These are phyloP conservation scores for Mortierella alpina DNA, from an alignment of 192 early-diverging fungal genomes.

Conservation along the genomic window DNA sequence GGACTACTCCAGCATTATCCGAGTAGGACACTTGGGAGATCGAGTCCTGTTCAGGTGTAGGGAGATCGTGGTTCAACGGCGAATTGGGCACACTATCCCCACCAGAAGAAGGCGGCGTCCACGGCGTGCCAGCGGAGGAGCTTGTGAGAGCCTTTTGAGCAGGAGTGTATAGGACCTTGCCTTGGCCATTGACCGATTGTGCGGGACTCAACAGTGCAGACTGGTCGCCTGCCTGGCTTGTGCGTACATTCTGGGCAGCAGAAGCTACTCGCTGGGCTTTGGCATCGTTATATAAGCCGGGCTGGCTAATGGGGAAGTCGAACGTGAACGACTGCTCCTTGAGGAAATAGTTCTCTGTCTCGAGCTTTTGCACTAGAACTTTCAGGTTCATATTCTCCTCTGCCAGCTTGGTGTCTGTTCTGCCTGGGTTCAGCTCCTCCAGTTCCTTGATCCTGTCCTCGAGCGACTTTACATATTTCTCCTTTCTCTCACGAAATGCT, in stretches of 20 bases:
- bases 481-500: slow-evolving; percentile 90
- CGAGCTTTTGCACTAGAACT: slow-evolving; percentile 58
- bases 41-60: slow-evolving; percentile 1
- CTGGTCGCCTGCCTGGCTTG: too few species aligned
- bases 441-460: slow-evolving; percentile 81
- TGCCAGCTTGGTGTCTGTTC: slow-evolving; percentile 49
- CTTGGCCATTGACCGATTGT: too few species aligned
- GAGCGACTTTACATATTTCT: slow-evolving; percentile 82
- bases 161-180: too few species aligned
- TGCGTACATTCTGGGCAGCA: too few species aligned
- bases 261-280: background rate
- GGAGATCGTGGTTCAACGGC: background rate
- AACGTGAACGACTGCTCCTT: slow-evolving; percentile 64
- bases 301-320: slow-evolving; percentile 59
- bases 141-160: too few species aligned
- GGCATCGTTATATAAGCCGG: slow-evolving; percentile 49
- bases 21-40: background rate
- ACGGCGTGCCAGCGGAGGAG: background rate
- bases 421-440: slow-evolving; percentile 63
- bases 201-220: too few species aligned
- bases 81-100: slow-evolving; percentile 25
- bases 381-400: slow-evolving; percentile 63
- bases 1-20: slow-evolving; percentile 40
- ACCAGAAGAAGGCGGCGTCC: slow-evolving; percentile 23
- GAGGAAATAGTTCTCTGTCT: slow-evolving; percentile 65